phyloP scores from a whole-genome alignment of 805 yeast species.

The Cyberlindnera mycetangii region DNA sequence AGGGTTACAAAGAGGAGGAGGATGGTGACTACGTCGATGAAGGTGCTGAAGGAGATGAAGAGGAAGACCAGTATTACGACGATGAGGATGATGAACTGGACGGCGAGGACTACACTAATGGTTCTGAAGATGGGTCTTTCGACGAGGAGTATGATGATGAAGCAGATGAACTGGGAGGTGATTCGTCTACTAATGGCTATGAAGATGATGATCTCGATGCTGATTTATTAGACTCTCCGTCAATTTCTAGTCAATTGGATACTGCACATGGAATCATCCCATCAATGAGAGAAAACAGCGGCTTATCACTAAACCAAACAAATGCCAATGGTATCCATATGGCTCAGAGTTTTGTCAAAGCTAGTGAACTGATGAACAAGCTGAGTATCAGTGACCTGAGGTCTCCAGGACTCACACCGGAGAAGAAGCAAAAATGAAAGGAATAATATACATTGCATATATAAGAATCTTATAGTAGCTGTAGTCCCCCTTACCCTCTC shows the following conservation, averaged over 20 bases:
- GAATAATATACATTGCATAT: too few species aligned
- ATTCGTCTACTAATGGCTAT: conserved; percentile 1
- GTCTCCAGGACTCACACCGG: not conserved
- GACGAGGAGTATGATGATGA: conserved; percentile 27
- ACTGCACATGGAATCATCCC: conserved; percentile 10
- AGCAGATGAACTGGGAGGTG: conserved; percentile 12
- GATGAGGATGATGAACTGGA: conserved; percentile 25
- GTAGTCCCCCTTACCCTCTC: too few species aligned
- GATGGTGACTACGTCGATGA: conserved; percentile 26
- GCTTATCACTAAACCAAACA: conserved; percentile 17
- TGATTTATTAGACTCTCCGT: conserved; percentile 28
- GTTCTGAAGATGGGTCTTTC: conserved; percentile 25
- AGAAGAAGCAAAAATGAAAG: not conserved
- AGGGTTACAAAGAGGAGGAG: conserved; percentile 19
- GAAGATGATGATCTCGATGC: conserved; percentile 29
- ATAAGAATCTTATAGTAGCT: too few species aligned
- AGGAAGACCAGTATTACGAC: conserved; percentile 16
- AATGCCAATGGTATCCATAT: conserved; percentile 18
- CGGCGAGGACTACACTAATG: conserved; percentile 25
- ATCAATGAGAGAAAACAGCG: conserved; percentile 15
- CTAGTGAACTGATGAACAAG: conserved; percentile 25
- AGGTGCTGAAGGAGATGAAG: conserved; percentile 27
- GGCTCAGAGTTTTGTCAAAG: conserved; percentile 20
- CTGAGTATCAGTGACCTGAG: conserved; percentile 13
- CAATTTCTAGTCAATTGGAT: not conserved